Evolutionary conservation across 306 rosid species (phyloP).

Genomic region (Trifolium dubium): DNA sequence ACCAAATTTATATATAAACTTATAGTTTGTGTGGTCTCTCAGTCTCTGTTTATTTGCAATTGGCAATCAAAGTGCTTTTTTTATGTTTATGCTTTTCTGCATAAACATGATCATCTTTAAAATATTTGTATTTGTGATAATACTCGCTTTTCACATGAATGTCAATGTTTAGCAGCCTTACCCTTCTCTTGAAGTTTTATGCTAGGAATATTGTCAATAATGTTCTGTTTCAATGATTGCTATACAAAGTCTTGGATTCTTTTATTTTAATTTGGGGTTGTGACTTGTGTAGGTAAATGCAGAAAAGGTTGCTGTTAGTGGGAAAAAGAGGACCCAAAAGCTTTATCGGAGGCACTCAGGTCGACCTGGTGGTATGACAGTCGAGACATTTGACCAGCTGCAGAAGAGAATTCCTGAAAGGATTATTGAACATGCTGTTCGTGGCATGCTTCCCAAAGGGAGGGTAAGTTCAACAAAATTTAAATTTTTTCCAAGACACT

Average conservation of each 20-base stretch:
- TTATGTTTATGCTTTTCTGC: not conserved
- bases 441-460: constrained; percentile 99
- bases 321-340: constrained; percentile 92
- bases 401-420: constrained; percentile 96
- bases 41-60: constrained; percentile 17
- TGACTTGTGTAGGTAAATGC: constrained; percentile 73
- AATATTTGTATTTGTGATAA: too few relatives aligned
- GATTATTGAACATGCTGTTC: constrained; percentile 96
- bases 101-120: too few relatives aligned
- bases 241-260: not conserved
- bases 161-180: constrained; percentile 18
- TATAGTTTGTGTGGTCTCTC: not conserved
- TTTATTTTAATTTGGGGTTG: constrained; percentile 35
- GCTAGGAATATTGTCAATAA: constrained; percentile 19
- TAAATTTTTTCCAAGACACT: constrained; percentile 19
- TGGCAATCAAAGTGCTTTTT: constrained; percentile 24
- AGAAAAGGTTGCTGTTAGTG: constrained; percentile 90
- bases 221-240: not conserved
- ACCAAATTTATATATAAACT: not conserved
- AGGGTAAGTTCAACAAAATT: constrained; percentile 68
- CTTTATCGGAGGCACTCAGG: constrained; percentile 98
- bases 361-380: constrained; percentile 97
- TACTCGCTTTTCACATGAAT: constrained; percentile 26
- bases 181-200: constrained; percentile 13
- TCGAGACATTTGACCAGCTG: constrained; percentile 90